Percentiles rank a stretch among this genome's conserved stretches.
phyloP scores from a whole-genome alignment of 176 grass and related monocot species.

The Urochloa ruziziensis region DNA sequence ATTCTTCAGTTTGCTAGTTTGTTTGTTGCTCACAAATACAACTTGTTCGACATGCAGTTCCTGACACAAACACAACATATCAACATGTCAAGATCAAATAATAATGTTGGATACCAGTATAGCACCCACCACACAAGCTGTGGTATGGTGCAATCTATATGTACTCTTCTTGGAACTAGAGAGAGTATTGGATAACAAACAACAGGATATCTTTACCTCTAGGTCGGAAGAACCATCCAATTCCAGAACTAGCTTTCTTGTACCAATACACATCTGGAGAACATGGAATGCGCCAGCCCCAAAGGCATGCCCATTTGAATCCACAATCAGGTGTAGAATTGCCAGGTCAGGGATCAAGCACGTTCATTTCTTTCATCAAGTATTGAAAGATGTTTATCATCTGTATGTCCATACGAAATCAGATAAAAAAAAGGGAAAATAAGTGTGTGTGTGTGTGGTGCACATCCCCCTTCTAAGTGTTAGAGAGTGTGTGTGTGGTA shows the following conservation, averaged over 20 bases:
- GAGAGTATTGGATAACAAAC: neutral
- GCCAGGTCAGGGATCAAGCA: neutral
- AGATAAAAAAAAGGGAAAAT: neutral
- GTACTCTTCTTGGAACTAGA: too few relatives aligned
- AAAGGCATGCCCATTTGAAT: neutral
- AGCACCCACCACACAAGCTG: too few relatives aligned
- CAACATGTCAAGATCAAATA: too few relatives aligned
- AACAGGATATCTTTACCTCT: neutral
- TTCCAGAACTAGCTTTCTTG: neutral
- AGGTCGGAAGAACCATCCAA: neutral
- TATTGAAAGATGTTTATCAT: neutral
- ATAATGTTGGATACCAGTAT: too few relatives aligned
- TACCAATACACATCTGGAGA: neutral
- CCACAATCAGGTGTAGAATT: neutral
- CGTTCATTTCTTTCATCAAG: slow-evolving; percentile 24
- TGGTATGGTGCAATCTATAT: too few relatives aligned
- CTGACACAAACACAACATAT: too few relatives aligned
- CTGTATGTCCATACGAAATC: slow-evolving; percentile 21
- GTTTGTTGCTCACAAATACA: too few relatives aligned
- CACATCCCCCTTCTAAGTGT: too few relatives aligned
- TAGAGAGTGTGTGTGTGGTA: too few relatives aligned
- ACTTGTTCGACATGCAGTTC: too few relatives aligned
- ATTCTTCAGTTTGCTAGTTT: too few relatives aligned
- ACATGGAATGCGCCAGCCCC: slow-evolving; percentile 2
- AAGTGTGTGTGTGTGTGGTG: too few relatives aligned